These are phyloP conservation scores for Phytopythium oedochilum DNA, from an alignment of 352 stramenopile species.

Conservation along the genomic window DNA sequence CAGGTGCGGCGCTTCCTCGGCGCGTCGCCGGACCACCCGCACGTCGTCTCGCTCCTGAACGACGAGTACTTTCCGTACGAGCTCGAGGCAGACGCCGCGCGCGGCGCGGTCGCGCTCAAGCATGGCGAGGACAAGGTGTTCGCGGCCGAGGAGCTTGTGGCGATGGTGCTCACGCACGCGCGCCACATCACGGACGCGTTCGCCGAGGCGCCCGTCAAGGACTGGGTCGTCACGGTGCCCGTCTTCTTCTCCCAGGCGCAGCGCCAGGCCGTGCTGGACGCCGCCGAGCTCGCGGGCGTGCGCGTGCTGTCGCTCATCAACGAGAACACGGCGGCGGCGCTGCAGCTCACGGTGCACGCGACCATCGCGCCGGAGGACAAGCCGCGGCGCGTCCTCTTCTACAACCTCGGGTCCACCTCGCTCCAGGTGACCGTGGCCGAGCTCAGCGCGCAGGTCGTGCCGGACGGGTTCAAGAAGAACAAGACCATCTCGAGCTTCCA, in stretches of 20 bases:
- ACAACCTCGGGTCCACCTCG: too few relatives aligned
- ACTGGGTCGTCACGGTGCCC: slow-evolving; percentile 95
- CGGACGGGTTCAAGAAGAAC: too few relatives aligned
- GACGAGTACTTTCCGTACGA: slow-evolving; percentile 68
- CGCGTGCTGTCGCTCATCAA: slow-evolving; percentile 97
- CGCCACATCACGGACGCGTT: slow-evolving; percentile 55
- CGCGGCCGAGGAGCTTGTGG: slow-evolving; percentile 75
- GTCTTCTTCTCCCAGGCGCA: slow-evolving; percentile 95
- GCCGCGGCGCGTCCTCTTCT: too few relatives aligned
- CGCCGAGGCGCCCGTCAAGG: slow-evolving; percentile 54
- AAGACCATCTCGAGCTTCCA: too few relatives aligned
- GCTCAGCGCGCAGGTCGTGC: too few relatives aligned
- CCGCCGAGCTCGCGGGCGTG: slow-evolving; percentile 92
- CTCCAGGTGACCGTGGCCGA: too few relatives aligned
- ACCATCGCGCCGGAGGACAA: too few relatives aligned
- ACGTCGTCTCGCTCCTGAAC: slow-evolving; percentile 89
- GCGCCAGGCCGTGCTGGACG: slow-evolving; percentile 92
- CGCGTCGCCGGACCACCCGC: slow-evolving; percentile 93
- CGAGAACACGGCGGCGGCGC: slow-evolving; percentile 95
- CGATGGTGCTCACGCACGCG: slow-evolving; percentile 78
- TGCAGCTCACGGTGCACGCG: too few relatives aligned
- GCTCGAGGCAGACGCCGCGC: too few relatives aligned
- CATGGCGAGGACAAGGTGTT: slow-evolving; percentile 66
- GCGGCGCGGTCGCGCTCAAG: slow-evolving; percentile 58
- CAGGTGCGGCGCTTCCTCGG: too few relatives aligned